Percentiles rank a stretch among this genome's conserved stretches.
Evolutionary conservation across 2,329 filamentous ascomycete genomes (phyloP).

Genomic region (Macrophomina phaseolina): DNA sequence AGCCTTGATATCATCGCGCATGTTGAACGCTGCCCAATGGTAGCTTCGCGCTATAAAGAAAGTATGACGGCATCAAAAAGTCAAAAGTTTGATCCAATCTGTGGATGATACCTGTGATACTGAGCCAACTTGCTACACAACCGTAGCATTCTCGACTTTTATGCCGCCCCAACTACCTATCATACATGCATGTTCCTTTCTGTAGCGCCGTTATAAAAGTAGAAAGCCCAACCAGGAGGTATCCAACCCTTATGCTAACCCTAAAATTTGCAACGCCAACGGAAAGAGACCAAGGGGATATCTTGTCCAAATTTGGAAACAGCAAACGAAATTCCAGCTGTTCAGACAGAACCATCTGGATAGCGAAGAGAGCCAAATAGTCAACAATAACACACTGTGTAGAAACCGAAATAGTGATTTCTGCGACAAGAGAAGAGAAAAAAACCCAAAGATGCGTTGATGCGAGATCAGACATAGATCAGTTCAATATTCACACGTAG

Average conservation of each 20-base stretch:
- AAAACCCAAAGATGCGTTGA: neutral
- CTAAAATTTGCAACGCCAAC: conserved; percentile 3
- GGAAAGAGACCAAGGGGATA: conserved; percentile 12
- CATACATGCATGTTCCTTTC: conserved; percentile 14
- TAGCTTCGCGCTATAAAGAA: neutral
- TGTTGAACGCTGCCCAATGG: neutral
- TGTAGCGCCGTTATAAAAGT: conserved; percentile 6
- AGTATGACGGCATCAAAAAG: neutral
- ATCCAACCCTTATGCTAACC: conserved; percentile 15
- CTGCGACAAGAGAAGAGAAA: too few relatives aligned
- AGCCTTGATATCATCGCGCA: conserved; percentile 25
- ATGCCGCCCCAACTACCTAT: neutral
- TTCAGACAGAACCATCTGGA: neutral
- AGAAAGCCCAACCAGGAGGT: conserved; percentile 9
- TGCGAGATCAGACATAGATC: neutral
- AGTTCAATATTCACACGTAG: conserved; percentile 16
- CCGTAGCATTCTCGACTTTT: conserved; percentile 10
- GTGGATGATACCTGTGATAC: neutral
- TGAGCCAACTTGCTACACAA: neutral
- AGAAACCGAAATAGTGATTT: neutral
- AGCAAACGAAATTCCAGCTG: neutral
- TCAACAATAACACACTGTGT: neutral
- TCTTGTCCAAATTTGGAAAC: conserved; percentile 7
- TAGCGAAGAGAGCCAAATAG: neutral
- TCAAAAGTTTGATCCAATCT: neutral